phyloP scores from a whole-genome alignment of 148 eudicot genomes.

The Tetragonia tetragonoides region DNA sequence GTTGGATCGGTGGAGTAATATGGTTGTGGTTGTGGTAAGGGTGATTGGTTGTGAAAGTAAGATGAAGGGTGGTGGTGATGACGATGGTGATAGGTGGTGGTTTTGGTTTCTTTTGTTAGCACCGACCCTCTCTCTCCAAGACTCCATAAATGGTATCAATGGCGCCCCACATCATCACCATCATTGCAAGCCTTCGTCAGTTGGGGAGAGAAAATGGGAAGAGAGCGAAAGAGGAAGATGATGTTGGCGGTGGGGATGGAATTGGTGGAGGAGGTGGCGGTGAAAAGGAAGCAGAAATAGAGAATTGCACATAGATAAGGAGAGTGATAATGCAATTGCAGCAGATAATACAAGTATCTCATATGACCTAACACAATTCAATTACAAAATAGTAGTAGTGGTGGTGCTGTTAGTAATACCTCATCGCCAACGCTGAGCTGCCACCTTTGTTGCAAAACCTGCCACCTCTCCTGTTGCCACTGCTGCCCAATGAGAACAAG shows the following conservation, averaged over 20 bases:
- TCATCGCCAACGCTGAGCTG: constrained; percentile 49
- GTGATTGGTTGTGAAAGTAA: constrained; percentile 28
- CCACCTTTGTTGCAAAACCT: constrained; percentile 65
- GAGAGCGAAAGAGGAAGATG: too few species aligned
- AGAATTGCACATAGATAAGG: not conserved
- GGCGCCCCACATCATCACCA: too few species aligned
- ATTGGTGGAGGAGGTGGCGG: too few species aligned
- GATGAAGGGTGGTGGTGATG: constrained; percentile 18
- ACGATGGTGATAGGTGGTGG: constrained; percentile 21
- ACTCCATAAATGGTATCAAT: too few species aligned
- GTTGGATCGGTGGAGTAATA: constrained; percentile 13
- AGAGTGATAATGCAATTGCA: not conserved
- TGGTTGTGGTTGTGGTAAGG: constrained; percentile 28
- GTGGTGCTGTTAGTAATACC: constrained; percentile 34
- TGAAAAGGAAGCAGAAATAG: not conserved
- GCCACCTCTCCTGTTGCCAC: constrained; percentile 81
- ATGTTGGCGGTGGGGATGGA: too few species aligned
- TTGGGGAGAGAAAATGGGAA: too few species aligned
- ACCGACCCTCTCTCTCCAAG: not conserved
- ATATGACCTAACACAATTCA: not conserved
- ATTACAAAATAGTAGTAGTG: not conserved
- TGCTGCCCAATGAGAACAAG: constrained; percentile 73
- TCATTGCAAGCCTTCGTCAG: too few species aligned
- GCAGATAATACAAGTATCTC: not conserved
- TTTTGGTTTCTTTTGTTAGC: constrained; percentile 30